These are phyloP conservation scores for Plenodomus tracheiphilus DNA, from an alignment of 2,329 filamentous ascomycete species.

Conservation along the genomic window DNA sequence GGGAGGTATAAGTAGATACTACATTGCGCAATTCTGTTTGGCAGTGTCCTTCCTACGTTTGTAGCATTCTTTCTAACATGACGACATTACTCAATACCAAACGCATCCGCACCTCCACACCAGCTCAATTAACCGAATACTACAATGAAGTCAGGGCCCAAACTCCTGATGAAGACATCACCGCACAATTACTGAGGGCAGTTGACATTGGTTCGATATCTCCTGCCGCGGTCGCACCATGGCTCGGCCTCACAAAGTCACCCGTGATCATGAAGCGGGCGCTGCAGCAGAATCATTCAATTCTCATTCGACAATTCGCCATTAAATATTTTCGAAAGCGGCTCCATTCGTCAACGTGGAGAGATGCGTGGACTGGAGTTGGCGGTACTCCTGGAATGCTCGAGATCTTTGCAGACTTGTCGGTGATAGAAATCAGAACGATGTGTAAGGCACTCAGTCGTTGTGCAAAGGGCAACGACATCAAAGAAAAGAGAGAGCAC, in stretches of 20 bases:
- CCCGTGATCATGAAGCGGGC: slow-evolving; percentile 17
- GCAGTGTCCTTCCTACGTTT: too few relatives aligned
- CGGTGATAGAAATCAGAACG: slow-evolving; percentile 25
- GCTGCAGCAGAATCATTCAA: slow-evolving; percentile 27
- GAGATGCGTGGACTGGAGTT: slow-evolving; percentile 29
- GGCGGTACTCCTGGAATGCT: slow-evolving; percentile 32
- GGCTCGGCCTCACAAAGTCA: slow-evolving; percentile 29
- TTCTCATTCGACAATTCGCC: slow-evolving; percentile 20
- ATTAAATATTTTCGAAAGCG: slow-evolving; percentile 24
- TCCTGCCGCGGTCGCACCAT: slow-evolving; percentile 22
- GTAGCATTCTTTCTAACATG: slow-evolving; percentile 1
- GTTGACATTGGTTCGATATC: slow-evolving; percentile 21
- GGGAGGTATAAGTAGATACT: too few relatives aligned
- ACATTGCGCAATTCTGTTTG: too few relatives aligned
- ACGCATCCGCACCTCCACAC: slow-evolving; percentile 8
- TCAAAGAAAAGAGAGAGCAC: slow-evolving; percentile 16
- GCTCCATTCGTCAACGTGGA: slow-evolving; percentile 25
- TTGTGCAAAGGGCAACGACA: slow-evolving; percentile 14
- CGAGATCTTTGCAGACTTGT: slow-evolving; percentile 24
- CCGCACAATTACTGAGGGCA: slow-evolving; percentile 10
- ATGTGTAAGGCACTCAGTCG: slow-evolving; percentile 22
- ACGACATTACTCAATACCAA: slow-evolving; percentile 2
- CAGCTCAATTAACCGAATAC: slow-evolving; percentile 10
- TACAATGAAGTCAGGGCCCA: not conserved
- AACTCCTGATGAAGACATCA: slow-evolving; percentile 3